A percentile compares a stretch with the other conserved stretches of the same genome.
Conservation (phyloP, 176 grass and related monocot genomes). For the Stipa capillata region DNA sequence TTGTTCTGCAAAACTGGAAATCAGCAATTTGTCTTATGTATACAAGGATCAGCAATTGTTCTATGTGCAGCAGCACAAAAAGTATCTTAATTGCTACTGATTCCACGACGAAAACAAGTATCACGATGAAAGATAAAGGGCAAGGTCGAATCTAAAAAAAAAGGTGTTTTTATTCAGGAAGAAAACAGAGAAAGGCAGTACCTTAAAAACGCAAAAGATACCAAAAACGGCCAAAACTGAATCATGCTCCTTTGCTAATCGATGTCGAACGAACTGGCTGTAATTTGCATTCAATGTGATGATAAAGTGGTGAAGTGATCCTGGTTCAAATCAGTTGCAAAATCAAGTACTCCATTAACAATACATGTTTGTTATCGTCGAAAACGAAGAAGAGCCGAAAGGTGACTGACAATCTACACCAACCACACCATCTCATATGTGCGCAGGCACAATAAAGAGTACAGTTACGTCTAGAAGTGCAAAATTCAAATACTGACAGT, state of each 20-base stretch:
- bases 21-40: neutral
- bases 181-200: neutral
- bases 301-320: neutral
- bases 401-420: neutral
- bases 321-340: neutral
- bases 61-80: neutral
- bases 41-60: neutral
- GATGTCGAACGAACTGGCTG: neutral
- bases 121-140: neutral
- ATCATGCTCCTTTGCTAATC: slow-evolving; percentile 9
- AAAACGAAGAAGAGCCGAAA: neutral
- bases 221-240: slow-evolving; percentile 12
- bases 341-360: too few relatives aligned
- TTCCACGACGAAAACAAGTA: neutral
- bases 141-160: slow-evolving; percentile 5
- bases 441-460: too few relatives aligned
- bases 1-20: neutral
- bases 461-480: too few relatives aligned
- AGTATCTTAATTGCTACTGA: neutral
- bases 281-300: neutral
- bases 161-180: neutral
- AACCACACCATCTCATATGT: neutral
- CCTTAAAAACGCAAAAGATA: neutral
- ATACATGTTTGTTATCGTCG: too few relatives aligned
- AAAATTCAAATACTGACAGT: too few relatives aligned